phyloP scores from a whole-genome alignment of 1,284 basidiomycete genomes.

The Irpex rosettiformis region DNA sequence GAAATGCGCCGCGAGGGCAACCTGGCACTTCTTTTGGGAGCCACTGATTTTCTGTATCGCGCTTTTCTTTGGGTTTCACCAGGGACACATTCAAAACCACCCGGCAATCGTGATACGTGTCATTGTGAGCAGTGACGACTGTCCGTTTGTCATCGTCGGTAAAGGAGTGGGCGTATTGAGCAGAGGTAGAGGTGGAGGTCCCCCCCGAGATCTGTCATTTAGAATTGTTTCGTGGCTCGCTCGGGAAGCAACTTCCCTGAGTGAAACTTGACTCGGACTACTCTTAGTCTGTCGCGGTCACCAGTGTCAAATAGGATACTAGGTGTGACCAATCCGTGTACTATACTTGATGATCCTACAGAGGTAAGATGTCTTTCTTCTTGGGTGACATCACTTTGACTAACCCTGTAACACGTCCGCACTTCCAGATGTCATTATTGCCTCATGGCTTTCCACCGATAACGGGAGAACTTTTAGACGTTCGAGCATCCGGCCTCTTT shows the following conservation, averaged over 20 bases:
- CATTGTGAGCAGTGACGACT: not conserved
- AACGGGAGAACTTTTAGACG: too few relatives aligned
- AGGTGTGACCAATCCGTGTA: not conserved
- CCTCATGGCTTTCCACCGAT: too few relatives aligned
- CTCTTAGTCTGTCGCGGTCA: conserved; percentile 1
- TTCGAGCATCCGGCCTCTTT: too few relatives aligned
- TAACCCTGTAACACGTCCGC: too few relatives aligned
- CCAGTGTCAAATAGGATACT: not conserved
- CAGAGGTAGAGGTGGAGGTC: not conserved
- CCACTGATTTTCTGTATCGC: not conserved
- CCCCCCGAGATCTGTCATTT: not conserved
- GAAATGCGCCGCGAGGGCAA: not conserved
- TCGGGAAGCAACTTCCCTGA: not conserved
- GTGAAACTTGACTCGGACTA: not conserved
- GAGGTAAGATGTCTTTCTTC: too few relatives aligned
- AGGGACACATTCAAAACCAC: not conserved
- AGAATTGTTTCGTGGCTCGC: not conserved
- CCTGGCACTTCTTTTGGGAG: not conserved
- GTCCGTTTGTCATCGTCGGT: not conserved
- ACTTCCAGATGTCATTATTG: too few relatives aligned
- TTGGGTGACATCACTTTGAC: too few relatives aligned
- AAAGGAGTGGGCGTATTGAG: not conserved
- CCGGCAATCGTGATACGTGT: not conserved
- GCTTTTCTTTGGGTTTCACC: not conserved
- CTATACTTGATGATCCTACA: not conserved